Evolutionary conservation across 2,329 filamentous ascomycete genomes (phyloP).

Genomic region (Exophiala sp.): DNA sequence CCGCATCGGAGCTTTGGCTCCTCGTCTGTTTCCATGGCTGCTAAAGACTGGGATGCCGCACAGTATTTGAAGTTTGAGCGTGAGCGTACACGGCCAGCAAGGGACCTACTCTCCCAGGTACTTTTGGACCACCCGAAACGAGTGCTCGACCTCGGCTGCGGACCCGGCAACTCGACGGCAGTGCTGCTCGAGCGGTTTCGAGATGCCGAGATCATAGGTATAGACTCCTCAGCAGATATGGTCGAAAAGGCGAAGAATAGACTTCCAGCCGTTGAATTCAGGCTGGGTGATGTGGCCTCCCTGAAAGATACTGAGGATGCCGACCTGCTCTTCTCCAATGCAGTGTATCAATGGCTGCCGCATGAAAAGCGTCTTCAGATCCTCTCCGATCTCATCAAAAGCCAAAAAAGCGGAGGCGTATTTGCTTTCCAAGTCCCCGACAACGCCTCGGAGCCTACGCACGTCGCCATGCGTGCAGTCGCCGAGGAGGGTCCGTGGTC

Average conservation of each 20-base stretch:
- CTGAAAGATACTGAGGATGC: conserved; percentile 34
- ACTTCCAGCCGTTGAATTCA: conserved; percentile 43
- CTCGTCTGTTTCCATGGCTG: conserved; percentile 2
- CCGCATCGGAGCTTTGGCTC: background rate
- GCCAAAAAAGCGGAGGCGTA: conserved; percentile 42
- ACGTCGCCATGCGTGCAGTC: conserved; percentile 46
- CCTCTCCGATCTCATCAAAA: conserved; percentile 41
- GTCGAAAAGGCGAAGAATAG: conserved; percentile 43
- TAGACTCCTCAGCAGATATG: conserved; percentile 55
- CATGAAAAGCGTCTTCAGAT: conserved; percentile 40
- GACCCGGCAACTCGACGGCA: conserved; percentile 54
- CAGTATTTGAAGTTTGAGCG: conserved; percentile 53
- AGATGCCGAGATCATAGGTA: conserved; percentile 42
- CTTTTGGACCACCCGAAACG: conserved; percentile 37
- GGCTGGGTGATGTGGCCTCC: conserved; percentile 42
- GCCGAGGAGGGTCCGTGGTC: conserved; percentile 40
- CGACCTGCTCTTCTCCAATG: conserved; percentile 52
- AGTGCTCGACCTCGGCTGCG: conserved; percentile 56
- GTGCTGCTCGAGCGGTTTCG: conserved; percentile 47
- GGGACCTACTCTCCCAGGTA: conserved; percentile 49
- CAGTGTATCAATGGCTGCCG: conserved; percentile 55
- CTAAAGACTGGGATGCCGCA: conserved; percentile 49
- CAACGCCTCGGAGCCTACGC: conserved; percentile 47
- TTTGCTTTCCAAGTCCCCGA: conserved; percentile 53
- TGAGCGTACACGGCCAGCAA: conserved; percentile 49